Evolutionary conservation across 2,329 filamentous ascomycete species (phyloP).

Genomic region (Fusarium austroafricanum): DNA sequence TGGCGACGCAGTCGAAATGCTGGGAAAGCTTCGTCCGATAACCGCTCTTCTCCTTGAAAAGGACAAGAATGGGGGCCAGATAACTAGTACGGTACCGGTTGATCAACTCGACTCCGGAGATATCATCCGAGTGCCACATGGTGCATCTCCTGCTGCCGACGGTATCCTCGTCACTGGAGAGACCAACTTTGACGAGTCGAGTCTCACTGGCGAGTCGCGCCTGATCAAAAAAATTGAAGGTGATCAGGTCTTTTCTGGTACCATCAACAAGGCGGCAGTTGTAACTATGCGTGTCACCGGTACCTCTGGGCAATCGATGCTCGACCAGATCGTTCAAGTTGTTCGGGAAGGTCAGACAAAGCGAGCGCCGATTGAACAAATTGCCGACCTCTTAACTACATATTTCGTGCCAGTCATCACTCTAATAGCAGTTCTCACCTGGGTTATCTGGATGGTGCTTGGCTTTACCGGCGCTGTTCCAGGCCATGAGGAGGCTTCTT

Average conservation of each 20-base stretch:
- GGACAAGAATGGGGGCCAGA: constrained; percentile 49
- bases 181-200: constrained; percentile 87
- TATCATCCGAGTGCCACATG: constrained; percentile 78
- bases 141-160: constrained; percentile 86
- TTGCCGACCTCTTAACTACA: constrained; percentile 77
- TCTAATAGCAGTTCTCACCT: constrained; percentile 75
- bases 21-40: constrained; percentile 81
- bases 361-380: constrained; percentile 79
- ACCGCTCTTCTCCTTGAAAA: constrained; percentile 77
- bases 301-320: constrained; percentile 76
- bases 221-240: constrained; percentile 71
- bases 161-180: constrained; percentile 73
- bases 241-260: constrained; percentile 77
- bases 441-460: constrained; percentile 76
- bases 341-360: constrained; percentile 82
- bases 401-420: constrained; percentile 83
- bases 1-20: constrained; percentile 83
- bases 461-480: constrained; percentile 70
- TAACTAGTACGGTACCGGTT: constrained; percentile 61
- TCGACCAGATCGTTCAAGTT: constrained; percentile 82
- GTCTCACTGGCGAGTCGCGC: constrained; percentile 82
- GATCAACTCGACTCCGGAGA: constrained; percentile 83
- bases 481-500: constrained; percentile 64
- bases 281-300: constrained; percentile 73
- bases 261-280: constrained; percentile 75